Evolutionary conservation across 2,329 filamentous ascomycete species (phyloP), one percentile per base, ranked within the genome.

Genomic region (Aspergillus fructus): DNA sequence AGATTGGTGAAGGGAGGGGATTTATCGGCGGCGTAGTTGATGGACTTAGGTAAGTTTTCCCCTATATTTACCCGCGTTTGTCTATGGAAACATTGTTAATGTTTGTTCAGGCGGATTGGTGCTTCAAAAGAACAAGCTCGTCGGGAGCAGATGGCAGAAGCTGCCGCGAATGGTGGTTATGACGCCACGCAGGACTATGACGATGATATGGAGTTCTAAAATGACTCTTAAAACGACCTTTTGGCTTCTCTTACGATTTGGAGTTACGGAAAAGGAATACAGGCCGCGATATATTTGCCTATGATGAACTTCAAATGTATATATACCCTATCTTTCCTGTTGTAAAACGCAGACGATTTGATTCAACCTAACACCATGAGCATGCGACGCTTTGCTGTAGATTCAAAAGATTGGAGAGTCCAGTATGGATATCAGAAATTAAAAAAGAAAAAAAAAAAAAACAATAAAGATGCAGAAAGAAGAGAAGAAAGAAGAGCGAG

Each of bases 11-110:
- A 78, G 90, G 87, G 55, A 83, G 93, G 66, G 88, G 86, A 0
- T 96, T 97, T 69, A 86, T 97, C 60, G 81, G 86, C 1, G 90
- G 90, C 1, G 91, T 97, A 2, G 88, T 97, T 62, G 93, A 97
- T 72, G 91, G 90, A 4, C 81, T 97, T 66, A 80, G 84, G 82
- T 83, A 74, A 61, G 67, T 62, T 27, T 23, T 37, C 12, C 17
- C 9, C 30, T 24, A 48, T 47, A 30, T n/a, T 13, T 17, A 17
- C 17, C 23, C 24, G 30, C 30, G 5, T 21, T 33, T 1, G 27
- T 27, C 23, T 3, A 43, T 19, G 34, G 2, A 19, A 3, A 17
- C 27, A 15, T 43, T 46, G 30, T 39, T 56, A 54, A 64, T 41
- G 42, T 17, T 11, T 37, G 8, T 39, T 12, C 37, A 85, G 92